Evolutionary conservation across 768 basidiomycete genomes (phyloP).

Genomic region (Suillus luteus): DNA sequence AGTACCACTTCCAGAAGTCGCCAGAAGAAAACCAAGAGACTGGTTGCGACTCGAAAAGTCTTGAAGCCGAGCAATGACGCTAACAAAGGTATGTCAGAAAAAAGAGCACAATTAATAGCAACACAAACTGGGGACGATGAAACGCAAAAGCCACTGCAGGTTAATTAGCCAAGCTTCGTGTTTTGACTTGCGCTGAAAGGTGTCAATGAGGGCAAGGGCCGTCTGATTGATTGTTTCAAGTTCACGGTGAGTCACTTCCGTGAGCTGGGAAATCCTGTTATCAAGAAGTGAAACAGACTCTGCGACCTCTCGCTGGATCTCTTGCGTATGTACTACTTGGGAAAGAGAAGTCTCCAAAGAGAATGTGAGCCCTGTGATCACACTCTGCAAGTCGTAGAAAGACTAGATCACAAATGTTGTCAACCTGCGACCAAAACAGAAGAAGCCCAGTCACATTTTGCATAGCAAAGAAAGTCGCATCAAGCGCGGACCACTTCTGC

Average conservation of each 20-base stretch:
- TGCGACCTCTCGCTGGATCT: constrained; percentile 39
- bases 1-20: constrained; percentile 33
- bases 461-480: constrained; percentile 27
- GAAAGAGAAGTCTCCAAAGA: constrained; percentile 35
- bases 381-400: constrained; percentile 6
- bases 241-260: constrained; percentile 42
- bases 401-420: constrained; percentile 16
- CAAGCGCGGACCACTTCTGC: constrained; percentile 29
- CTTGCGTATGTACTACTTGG: constrained; percentile 34
- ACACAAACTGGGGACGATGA: constrained; percentile 27
- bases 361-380: constrained; percentile 13
- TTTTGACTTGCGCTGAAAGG: constrained; percentile 12
- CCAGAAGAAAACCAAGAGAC: constrained; percentile 31
- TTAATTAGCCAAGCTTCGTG: constrained; percentile 1
- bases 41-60: constrained; percentile 28
- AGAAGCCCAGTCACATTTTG: constrained; percentile 29
- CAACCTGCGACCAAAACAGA: constrained; percentile 20
- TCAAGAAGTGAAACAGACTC: constrained; percentile 39
- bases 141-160: constrained; percentile 24
- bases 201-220: constrained; percentile 31
- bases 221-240: constrained; percentile 51
- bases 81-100: neutral
- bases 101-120: neutral
- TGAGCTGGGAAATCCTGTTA: constrained; percentile 39
- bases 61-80: constrained; percentile 26